Base-by-base conservation (phyloP, 2,329 filamentous ascomycete species). In the Epichloe gansuensis region DNA sequence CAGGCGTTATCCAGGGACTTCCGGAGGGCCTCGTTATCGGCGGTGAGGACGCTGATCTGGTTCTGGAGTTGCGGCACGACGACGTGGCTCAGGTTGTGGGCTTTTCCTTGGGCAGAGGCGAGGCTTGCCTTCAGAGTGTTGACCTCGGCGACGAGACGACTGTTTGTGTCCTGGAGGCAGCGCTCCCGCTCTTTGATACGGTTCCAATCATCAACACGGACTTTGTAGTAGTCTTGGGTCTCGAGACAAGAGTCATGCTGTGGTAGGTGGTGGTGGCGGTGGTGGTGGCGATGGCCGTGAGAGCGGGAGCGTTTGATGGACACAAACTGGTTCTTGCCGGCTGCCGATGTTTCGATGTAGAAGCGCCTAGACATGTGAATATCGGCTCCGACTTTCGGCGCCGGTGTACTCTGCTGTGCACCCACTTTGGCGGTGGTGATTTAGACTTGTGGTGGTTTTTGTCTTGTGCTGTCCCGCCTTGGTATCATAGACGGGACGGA, bases 21-120 rank as follows among this genome's bases (percentile, higher is more conserved):
- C 12, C 70, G 67, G 5, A 75, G 64, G 7, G 64, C 61, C 15
- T 64, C 61, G 56, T 74, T 74, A 35, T 74, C 70, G 15, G 63
- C 63, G 3, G 60, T 56, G 4, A 75, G 66, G 9, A 61, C 56
- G 37, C 59, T 60, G 51, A 72, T 62, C 53, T 70, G 65, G n/a
- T 60, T 61, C 54, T 70, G 63, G 2, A 74, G 65, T 42, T 68
- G 59, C 1, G 67, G 67, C 5, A 71, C 58, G 53, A 66, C 61
- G 54, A 62, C 60, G 25, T 63, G 60, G 28, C 57, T 53, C 5
- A 70, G 60, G 25, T 65, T 63, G 38, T 68, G 64, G 28, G 62
- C 59, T 37, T 73, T 71, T 31, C 61, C 60, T 46, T 72, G 63
- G 23, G 67, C 62, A 4, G 60, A 57, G 15, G 67, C 61, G 13